A percentile compares a stretch with the other conserved stretches of the same genome.
Conservation (phyloP, 352 stramenopile genomes). For the Phytopythium helicoides region DNA sequence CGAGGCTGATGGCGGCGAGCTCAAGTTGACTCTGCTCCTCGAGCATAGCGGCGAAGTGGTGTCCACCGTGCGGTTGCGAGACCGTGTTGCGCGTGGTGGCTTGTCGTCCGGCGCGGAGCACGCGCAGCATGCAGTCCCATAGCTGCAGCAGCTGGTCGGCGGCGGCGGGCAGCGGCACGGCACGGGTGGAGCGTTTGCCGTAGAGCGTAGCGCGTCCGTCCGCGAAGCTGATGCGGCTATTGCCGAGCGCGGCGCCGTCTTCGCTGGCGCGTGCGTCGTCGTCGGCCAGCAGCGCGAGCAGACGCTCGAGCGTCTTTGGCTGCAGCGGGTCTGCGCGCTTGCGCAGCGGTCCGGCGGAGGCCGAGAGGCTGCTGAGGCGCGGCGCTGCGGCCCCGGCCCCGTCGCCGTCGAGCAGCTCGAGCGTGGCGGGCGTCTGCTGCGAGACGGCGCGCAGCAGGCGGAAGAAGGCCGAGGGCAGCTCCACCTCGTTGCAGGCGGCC, state of each 20-base stretch:
- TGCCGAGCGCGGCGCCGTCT: not conserved
- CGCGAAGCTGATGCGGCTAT: constrained; percentile 7
- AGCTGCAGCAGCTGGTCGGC: constrained; percentile 47
- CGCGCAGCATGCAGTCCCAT: constrained; percentile 56
- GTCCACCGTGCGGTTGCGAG: constrained; percentile 12
- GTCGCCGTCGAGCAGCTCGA: constrained; percentile 1
- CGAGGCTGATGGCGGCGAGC: constrained; percentile 27
- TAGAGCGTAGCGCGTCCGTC: constrained; percentile 25
- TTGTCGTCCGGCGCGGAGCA: constrained; percentile 27
- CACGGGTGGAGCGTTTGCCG: constrained; percentile 24
- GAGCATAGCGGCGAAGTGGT: constrained; percentile 9
- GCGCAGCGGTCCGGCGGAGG: constrained; percentile 1
- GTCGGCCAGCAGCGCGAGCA: constrained; percentile 30
- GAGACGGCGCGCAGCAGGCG: constrained; percentile 26
- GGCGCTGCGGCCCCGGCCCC: constrained; percentile 1
- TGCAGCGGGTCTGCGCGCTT: constrained; percentile 12
- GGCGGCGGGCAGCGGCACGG: constrained; percentile 30
- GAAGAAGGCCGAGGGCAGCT: constrained; percentile 33
- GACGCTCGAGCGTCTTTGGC: constrained; percentile 33
- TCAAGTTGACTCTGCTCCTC: constrained; percentile 37
- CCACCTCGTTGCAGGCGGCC: constrained; percentile 6
- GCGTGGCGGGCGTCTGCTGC: constrained; percentile 21
- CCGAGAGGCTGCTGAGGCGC: constrained; percentile 5
- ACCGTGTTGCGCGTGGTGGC: constrained; percentile 26
- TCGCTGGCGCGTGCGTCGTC: constrained; percentile 13